A percentile compares a stretch with the other conserved stretches of the same genome.
Conservation (phyloP, 306 rosid genomes). For the Cucumis sativus region Cucumber_9930_V3 NC_026658.2:9012001-9012500, state of each 20-base stretch:
- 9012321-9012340: constrained; percentile 88
- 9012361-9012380: not conserved
- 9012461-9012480: constrained; percentile 97
- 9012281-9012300: constrained; percentile 77
- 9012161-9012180: no score
- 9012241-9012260: constrained; percentile 88
- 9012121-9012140: no score
- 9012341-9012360: constrained; percentile 16
- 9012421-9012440: constrained; percentile 83
- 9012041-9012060: no score
- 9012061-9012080: no score
- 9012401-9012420: not conserved
- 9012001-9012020: no score
- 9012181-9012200: no score
- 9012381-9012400: not conserved
- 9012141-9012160: no score
- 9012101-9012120: no score
- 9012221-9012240: not conserved
- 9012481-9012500: constrained; percentile 88
- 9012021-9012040: no score
- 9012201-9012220: no score
- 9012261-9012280: constrained; percentile 74
- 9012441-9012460: constrained; percentile 99
- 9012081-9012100: no score
- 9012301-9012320: constrained; percentile 71